phyloP scores from a whole-genome alignment of 139 green algal species.

The Raphidocelis subcapitata region DNA sequence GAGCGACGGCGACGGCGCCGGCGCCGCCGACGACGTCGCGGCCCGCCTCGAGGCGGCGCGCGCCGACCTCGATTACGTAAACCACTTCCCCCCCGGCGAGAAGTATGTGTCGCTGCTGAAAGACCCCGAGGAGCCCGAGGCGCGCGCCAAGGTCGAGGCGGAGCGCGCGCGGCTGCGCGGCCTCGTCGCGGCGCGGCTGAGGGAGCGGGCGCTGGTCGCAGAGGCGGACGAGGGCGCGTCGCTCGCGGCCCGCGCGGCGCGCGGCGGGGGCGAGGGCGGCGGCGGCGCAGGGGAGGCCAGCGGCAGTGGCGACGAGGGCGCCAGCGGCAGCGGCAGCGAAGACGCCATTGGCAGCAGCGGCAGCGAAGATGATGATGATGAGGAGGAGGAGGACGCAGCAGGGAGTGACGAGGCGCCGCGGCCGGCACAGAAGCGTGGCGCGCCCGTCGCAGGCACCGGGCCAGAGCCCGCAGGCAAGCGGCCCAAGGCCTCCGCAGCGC shows the following conservation, averaged over 20 bases:
- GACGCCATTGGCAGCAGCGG: too few relatives aligned
- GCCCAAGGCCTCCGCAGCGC: too few relatives aligned
- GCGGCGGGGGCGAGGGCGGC: conserved; percentile 2
- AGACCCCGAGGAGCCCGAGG: conserved; percentile 45
- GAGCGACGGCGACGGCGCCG: too few relatives aligned
- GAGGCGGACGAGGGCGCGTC: conserved; percentile 73
- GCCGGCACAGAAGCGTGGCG: too few relatives aligned
- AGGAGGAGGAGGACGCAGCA: too few relatives aligned
- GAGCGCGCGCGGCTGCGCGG: conserved; percentile 54
- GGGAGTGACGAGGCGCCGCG: too few relatives aligned
- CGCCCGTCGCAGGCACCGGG: too few relatives aligned
- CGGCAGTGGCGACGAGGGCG: background rate
- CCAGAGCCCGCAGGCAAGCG: too few relatives aligned
- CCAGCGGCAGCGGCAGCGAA: background rate
- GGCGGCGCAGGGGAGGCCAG: background rate
- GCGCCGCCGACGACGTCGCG: too few relatives aligned
- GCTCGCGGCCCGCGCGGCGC: too few relatives aligned
- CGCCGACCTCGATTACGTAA: conserved; percentile 79
- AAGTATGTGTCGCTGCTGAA: conserved; percentile 84
- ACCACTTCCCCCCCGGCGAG: conserved; percentile 82
- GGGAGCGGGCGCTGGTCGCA: conserved; percentile 55
- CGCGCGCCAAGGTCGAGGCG: conserved; percentile 52
- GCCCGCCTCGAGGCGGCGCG: too few relatives aligned
- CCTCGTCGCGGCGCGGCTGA: conserved; percentile 40
- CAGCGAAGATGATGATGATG: too few relatives aligned